Evolutionary conservation across 1,139 yeast genomes (phyloP).

Genomic region (Pichia sp.): DNA sequence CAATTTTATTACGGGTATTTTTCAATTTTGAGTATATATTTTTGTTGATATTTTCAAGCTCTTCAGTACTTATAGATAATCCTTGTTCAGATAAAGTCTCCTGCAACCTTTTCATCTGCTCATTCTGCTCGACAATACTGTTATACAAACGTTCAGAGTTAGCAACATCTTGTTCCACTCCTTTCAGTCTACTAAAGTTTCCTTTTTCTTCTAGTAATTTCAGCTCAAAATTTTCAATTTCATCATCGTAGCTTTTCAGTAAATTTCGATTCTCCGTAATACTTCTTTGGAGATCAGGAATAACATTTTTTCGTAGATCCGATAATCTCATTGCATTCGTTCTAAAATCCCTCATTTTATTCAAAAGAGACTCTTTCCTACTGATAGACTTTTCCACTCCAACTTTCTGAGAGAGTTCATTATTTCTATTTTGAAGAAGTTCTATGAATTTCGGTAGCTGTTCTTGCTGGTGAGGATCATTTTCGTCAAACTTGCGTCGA

Average conservation of each 20-base stretch:
- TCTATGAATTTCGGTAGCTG: constrained; percentile 24
- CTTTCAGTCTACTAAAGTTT: constrained; percentile 8
- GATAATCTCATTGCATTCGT: constrained; percentile 20
- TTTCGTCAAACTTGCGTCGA: constrained; percentile 51
- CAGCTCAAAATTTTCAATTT: not conserved
- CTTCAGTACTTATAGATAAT: constrained; percentile 35
- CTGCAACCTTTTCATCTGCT: constrained; percentile 13
- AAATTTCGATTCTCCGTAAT: not conserved
- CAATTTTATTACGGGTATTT: constrained; percentile 42
- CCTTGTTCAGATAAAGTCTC: constrained; percentile 15
- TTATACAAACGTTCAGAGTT: not conserved
- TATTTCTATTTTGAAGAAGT: constrained; percentile 19
- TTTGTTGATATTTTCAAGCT: constrained; percentile 50
- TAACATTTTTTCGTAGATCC: not conserved
- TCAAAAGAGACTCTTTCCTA: constrained; percentile 25
- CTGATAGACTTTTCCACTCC: constrained; percentile 23
- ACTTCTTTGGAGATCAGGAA: constrained; percentile 2
- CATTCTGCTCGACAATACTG: constrained; percentile 14
- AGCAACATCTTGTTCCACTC: constrained; percentile 13
- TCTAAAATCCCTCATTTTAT: constrained; percentile 24
- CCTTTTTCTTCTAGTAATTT: not conserved
- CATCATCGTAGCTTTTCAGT: constrained; percentile 2
- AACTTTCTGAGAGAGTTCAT: constrained; percentile 24
- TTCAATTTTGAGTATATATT: constrained; percentile 40
- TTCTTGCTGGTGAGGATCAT: constrained; percentile 10